Percentiles rank a stretch among this genome's conserved stretches.
Evolutionary conservation across 768 basidiomycete genomes (phyloP).

Genomic region (Leccinum subgranulosum): DNA sequence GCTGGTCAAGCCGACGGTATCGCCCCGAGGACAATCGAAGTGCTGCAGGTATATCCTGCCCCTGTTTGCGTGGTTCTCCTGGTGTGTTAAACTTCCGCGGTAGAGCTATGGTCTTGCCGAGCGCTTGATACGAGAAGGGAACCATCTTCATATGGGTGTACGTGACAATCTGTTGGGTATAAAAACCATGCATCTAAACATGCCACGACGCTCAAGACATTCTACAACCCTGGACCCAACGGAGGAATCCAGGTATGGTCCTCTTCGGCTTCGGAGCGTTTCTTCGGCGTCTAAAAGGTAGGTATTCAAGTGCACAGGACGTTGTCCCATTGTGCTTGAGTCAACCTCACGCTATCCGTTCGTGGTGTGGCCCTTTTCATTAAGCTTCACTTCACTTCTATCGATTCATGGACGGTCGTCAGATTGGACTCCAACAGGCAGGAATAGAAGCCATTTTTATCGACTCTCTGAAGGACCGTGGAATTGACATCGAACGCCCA

Average conservation of each 20-base stretch:
- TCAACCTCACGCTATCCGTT: neutral
- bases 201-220: neutral
- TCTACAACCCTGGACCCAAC: neutral
- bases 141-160: neutral
- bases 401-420: neutral
- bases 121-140: neutral
- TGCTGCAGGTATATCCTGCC: neutral
- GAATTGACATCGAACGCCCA: neutral
- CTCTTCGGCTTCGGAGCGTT: neutral
- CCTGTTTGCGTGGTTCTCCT: neutral
- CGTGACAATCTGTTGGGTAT: neutral
- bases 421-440: neutral
- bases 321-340: neutral
- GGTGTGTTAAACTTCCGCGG: neutral
- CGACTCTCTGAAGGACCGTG: neutral
- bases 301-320: neutral
- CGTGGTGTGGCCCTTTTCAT: neutral
- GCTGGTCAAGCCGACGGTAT: neutral
- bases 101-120: neutral
- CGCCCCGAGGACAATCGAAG: neutral
- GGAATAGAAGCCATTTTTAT: neutral
- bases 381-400: neutral
- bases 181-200: neutral
- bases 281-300: neutral
- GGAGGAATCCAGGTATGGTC: neutral